These are phyloP conservation scores for Pichia sp. DNA, from an alignment of 1,139 yeast genomes.

Conservation along the genomic window DNA sequence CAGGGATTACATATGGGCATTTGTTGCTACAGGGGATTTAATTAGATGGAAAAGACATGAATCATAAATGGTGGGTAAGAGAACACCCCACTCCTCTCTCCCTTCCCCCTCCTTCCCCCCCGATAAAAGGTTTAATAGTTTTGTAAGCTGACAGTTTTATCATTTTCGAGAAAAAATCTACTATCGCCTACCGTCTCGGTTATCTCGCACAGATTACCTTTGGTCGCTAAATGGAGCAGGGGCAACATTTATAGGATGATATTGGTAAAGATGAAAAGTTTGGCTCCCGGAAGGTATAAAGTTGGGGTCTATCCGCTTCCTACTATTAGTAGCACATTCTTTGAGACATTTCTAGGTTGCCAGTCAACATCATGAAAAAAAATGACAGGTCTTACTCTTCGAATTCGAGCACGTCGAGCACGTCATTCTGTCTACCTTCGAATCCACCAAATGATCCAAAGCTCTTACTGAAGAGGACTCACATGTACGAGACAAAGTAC, in stretches of 20 bases:
- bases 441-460: conserved; percentile 28
- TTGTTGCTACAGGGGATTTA: conserved; percentile 51
- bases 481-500: conserved; percentile 38
- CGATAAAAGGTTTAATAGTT: neutral
- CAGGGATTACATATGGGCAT: conserved; percentile 45
- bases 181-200: neutral
- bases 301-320: neutral
- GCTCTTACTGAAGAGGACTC: conserved; percentile 40
- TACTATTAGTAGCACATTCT: neutral
- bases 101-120: too few relatives aligned
- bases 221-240: neutral
- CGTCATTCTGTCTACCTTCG: conserved; percentile 15
- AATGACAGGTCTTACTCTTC: conserved; percentile 13
- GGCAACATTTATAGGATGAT: neutral
- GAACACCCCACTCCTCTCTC: too few relatives aligned
- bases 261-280: neutral
- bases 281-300: neutral
- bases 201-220: neutral
- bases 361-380: neutral
- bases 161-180: conserved; percentile 1
- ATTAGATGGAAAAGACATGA: conserved; percentile 37
- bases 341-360: neutral
- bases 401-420: conserved; percentile 20
- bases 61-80: neutral
- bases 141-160: neutral